These are phyloP conservation scores for Clausena lansium DNA, from an alignment of 345 rosid genomes.

Conservation along the genomic window DNA sequence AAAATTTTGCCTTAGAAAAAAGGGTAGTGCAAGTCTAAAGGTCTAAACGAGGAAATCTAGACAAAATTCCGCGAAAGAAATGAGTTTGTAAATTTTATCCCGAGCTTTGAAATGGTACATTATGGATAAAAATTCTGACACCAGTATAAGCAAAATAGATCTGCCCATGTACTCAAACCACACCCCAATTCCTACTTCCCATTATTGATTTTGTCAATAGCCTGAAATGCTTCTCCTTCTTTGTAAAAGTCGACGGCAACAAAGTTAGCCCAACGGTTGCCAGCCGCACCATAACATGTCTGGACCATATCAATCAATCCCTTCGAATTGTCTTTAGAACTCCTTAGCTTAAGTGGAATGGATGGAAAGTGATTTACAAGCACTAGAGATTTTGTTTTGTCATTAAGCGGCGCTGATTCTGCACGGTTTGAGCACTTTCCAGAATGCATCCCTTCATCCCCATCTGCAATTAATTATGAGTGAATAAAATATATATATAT, in stretches of 20 bases:
- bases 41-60: too few species aligned
- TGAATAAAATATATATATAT: too few species aligned
- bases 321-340: conserved; percentile 41
- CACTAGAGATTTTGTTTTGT: conserved; percentile 46
- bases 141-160: too few species aligned
- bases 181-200: conserved; percentile 41
- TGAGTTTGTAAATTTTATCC: too few species aligned
- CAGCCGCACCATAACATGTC: conserved; percentile 43
- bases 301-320: conserved; percentile 29
- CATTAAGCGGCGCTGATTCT: conserved; percentile 43
- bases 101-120: too few species aligned
- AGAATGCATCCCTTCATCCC: conserved; percentile 34
- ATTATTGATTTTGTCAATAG: conserved; percentile 51
- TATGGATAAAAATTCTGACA: too few species aligned
- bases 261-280: conserved; percentile 59
- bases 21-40: too few species aligned
- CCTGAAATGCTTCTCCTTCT: conserved; percentile 69
- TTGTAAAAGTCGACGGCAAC: conserved; percentile 56
- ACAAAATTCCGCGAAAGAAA: too few species aligned
- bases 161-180: conserved; percentile 6
- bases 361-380: conserved; percentile 47
- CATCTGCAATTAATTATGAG: conserved; percentile 28
- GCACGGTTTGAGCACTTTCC: conserved; percentile 40
- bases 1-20: too few species aligned
- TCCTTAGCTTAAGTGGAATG: conserved; percentile 25